A percentile compares a stretch with the other conserved stretches of the same genome.
These are phyloP conservation scores for Malania oleifera DNA, from an alignment of 164 flowering plant genomes.

Conservation along the genomic window DNA sequence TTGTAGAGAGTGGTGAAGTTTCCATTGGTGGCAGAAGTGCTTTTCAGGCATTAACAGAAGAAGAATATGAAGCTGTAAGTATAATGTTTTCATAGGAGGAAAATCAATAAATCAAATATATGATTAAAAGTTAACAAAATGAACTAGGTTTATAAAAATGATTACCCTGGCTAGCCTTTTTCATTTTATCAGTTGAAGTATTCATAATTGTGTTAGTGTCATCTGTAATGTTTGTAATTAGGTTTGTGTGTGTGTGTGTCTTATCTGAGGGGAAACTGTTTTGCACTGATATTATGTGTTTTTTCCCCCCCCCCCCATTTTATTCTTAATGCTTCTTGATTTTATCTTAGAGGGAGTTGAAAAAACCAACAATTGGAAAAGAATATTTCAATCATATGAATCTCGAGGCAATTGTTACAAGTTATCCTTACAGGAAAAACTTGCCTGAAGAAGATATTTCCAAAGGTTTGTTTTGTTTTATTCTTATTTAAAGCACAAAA, in stretches of 20 bases:
- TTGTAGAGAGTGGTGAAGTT: conserved; percentile 43
- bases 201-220: background rate
- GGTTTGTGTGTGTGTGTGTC: no score
- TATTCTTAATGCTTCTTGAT: conserved; percentile 8
- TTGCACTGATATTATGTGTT: background rate
- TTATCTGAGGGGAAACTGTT: background rate
- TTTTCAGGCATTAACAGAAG: conserved; percentile 65
- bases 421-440: conserved; percentile 75
- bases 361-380: conserved; percentile 82
- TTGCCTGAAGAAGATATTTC: conserved; percentile 63
- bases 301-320: no score
- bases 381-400: conserved; percentile 78
- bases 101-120: background rate
- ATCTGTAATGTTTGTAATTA: background rate
- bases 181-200: background rate
- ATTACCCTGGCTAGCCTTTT: background rate
- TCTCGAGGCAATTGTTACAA: conserved; percentile 76
- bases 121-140: no score
- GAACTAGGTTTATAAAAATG: background rate
- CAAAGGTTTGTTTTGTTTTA: conserved; percentile 47
- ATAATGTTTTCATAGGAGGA: background rate
- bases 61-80: conserved; percentile 95
- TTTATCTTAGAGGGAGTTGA: conserved; percentile 67
- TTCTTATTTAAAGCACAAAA: background rate
- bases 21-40: conserved; percentile 41